Evolutionary conservation across 768 basidiomycete genomes (phyloP).

Genomic region (Naganishia antarctica): DNA sequence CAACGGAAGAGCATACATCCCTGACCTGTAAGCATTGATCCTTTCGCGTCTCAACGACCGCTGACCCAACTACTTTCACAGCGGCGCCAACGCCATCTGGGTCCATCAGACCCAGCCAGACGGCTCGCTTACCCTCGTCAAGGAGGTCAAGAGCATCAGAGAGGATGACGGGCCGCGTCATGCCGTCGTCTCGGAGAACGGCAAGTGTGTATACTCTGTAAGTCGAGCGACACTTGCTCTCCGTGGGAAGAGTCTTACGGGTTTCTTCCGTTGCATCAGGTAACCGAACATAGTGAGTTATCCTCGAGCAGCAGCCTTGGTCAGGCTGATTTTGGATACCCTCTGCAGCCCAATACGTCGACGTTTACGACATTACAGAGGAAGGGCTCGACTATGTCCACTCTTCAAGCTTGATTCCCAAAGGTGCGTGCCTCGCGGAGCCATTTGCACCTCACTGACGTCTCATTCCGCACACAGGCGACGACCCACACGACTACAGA

Average conservation of each 20-base stretch:
- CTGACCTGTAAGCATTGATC: constrained; percentile 35
- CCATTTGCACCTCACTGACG: not conserved
- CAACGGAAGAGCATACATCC: constrained; percentile 32
- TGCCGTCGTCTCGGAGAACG: constrained; percentile 32
- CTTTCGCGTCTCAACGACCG: not conserved
- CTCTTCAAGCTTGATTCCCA: constrained; percentile 35
- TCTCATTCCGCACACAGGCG: constrained; percentile 8
- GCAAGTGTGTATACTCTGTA: constrained; percentile 34
- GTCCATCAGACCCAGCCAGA: constrained; percentile 28
- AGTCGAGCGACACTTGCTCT: no score
- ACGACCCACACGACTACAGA: constrained; percentile 31
- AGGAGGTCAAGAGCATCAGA: constrained; percentile 26
- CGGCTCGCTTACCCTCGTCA: constrained; percentile 30
- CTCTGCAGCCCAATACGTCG: constrained; percentile 37
- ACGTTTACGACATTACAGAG: constrained; percentile 34
- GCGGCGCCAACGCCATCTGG: constrained; percentile 32
- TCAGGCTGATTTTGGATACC: no score
- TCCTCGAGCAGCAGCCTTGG: no score
- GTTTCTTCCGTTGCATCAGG: not conserved
- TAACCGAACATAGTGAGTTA: constrained; percentile 41
- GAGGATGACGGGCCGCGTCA: constrained; percentile 39
- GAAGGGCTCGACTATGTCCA: constrained; percentile 29
- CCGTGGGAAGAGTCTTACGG: no score
- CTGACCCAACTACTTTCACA: not conserved
- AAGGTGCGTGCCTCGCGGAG: constrained; percentile 18